Evolutionary conservation across 1,139 yeast genomes (phyloP), one percentile per base, ranked within the genome.

Genomic region (Geotrichum carabidarum): DNA sequence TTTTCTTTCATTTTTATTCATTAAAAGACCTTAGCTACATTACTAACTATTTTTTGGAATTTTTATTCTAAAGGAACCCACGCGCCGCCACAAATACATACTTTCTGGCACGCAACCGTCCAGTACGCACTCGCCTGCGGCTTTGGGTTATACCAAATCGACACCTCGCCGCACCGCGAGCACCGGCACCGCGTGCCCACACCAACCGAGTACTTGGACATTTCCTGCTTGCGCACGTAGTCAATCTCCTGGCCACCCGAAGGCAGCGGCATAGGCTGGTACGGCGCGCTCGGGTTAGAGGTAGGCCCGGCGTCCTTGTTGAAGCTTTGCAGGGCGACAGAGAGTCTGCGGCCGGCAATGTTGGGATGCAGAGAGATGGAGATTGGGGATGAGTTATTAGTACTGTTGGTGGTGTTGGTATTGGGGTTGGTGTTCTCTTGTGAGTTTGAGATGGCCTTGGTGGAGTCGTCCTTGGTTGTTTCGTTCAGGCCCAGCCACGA

Each of bases 41-140:
- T 22, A 5, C 27, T 22, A 22, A 22, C 27, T 22, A 22, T 5
- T 5, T 22, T 22, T 22, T 22, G 27, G 3, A 22, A 22, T 22
- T 52, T n/a, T 30, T 55, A 44, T 8, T 56, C 58, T 43, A 47
- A 34, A 7, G 52, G 50, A 9, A 57, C 50, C 59, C 58, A 57
- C 14, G 30, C 38, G 12, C 88, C 87, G 0, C 95, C 95, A 68
- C 96, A 88, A 27, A 86, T 73, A 68, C 96, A 88, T 17, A 81
- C 80, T 60, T 91, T 74, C 61, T 84, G 91, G 65, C 85, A 84
- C 1, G 86, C 85, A 74, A 82, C 76, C 0, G 86, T 81, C 89
- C 91, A 85, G 56, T 80, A 77, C 1, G 82, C 78, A 17, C 75
- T 66, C 3, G 71, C 57, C 64, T 62, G 58, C 4, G 62, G 56